A percentile compares a stretch with the other conserved stretches of the same genome.
These are phyloP conservation scores for Colletotrichum sidae DNA, from an alignment of 2,329 filamentous ascomycete species.

Conservation along the genomic window DNA sequence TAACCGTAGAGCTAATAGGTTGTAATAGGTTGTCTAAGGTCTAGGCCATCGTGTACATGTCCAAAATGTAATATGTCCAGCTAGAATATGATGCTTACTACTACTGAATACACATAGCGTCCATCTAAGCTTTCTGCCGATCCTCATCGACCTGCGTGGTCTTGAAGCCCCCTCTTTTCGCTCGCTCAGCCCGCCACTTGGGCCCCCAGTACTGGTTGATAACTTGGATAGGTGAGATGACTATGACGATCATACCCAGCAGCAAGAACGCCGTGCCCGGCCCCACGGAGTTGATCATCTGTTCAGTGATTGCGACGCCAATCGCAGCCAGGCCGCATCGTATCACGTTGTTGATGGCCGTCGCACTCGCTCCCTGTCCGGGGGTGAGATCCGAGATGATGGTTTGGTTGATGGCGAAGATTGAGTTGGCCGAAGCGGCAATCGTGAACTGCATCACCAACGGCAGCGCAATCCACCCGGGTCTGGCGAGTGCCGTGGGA, in stretches of 20 bases:
- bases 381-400: slow-evolving; percentile 49
- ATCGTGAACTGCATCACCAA: slow-evolving; percentile 48
- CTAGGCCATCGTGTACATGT: not conserved
- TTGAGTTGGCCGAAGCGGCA: slow-evolving; percentile 49
- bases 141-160: slow-evolving; percentile 2
- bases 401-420: slow-evolving; percentile 50
- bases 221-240: slow-evolving; percentile 31
- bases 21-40: not conserved
- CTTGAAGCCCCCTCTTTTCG: slow-evolving; percentile 2
- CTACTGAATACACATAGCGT: not conserved
- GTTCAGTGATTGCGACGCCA: slow-evolving; percentile 26
- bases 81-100: not conserved
- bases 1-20: too few species aligned
- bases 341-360: slow-evolving; percentile 48
- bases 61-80: not conserved
- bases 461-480: slow-evolving; percentile 43
- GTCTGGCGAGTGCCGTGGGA: slow-evolving; percentile 25
- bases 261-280: slow-evolving; percentile 27
- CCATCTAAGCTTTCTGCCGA: slow-evolving; percentile 23
- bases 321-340: slow-evolving; percentile 32
- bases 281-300: slow-evolving; percentile 30
- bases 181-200: slow-evolving; percentile 32
- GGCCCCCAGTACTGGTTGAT: slow-evolving; percentile 34
- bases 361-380: slow-evolving; percentile 45
- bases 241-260: slow-evolving; percentile 24